Percentiles rank a stretch among this genome's conserved stretches.
Evolutionary conservation across 768 basidiomycete species (phyloP).

Genomic region (Lactarius indigo): DNA sequence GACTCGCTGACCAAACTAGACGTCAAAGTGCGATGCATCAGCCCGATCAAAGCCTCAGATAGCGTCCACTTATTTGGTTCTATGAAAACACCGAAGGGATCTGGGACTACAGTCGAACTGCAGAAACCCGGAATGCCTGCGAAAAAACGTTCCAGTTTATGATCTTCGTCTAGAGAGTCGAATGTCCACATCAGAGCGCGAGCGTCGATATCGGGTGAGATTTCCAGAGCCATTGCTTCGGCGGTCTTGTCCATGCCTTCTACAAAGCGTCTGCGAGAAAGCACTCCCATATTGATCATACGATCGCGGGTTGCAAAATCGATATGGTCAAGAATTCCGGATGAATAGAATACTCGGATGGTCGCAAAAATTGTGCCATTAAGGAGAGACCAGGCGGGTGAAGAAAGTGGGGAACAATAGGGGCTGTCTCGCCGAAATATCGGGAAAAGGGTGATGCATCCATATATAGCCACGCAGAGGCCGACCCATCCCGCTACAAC

Average conservation of each 20-base stretch:
- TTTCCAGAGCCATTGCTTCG: neutral
- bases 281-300: neutral
- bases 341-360: neutral
- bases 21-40: neutral
- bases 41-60: neutral
- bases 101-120: neutral
- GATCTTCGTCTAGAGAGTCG: neutral
- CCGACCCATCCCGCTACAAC: neutral
- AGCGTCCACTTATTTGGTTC: neutral
- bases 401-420: neutral
- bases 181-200: neutral
- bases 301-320: neutral
- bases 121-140: conserved; percentile 3
- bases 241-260: neutral
- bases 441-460: neutral
- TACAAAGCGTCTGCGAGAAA: neutral
- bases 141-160: neutral
- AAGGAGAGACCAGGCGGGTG: neutral
- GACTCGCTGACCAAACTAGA: neutral
- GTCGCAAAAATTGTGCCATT: neutral
- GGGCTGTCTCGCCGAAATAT: neutral
- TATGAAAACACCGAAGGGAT: neutral
- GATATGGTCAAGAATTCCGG: neutral
- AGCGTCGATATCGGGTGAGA: neutral
- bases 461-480: neutral